phyloP scores from a whole-genome alignment of 441 rosid genomes.

The Pelargonium myrrhifolium region DNA sequence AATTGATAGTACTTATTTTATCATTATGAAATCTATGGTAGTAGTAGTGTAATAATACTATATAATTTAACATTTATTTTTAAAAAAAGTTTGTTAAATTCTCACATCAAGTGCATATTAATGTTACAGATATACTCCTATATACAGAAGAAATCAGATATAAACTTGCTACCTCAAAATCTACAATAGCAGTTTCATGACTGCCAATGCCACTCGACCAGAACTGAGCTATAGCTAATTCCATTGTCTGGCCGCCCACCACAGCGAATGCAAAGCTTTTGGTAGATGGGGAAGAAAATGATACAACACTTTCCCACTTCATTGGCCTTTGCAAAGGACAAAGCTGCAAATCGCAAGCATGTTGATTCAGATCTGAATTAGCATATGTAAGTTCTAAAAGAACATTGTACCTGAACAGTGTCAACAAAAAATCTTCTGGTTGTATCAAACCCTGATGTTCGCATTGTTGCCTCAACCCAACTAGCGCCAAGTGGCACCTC shows the following conservation, averaged over 20 bases:
- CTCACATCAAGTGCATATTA: background rate
- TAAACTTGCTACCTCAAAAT: constrained; percentile 70
- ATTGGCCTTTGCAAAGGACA: constrained; percentile 87
- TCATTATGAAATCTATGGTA: background rate
- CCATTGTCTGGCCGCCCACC: constrained; percentile 89
- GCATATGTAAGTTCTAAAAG: constrained; percentile 14
- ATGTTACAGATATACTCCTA: background rate
- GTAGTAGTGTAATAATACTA: too few relatives aligned
- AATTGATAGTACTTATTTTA: background rate
- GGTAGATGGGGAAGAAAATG: constrained; percentile 73
- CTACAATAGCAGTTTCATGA: constrained; percentile 65
- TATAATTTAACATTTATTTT: background rate
- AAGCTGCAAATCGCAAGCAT: constrained; percentile 47
- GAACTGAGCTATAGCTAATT: constrained; percentile 88
- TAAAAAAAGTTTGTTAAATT: background rate
- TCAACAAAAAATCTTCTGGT: constrained; percentile 74
- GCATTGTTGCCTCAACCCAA: constrained; percentile 97
- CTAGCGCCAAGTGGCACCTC: constrained; percentile 86
- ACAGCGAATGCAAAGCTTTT: constrained; percentile 78
- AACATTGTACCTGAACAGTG: constrained; percentile 67
- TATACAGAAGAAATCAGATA: constrained; percentile 6
- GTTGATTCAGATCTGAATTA: constrained; percentile 27
- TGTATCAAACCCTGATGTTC: constrained; percentile 81
- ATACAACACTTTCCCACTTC: constrained; percentile 78
- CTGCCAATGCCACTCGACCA: constrained; percentile 99